phyloP scores from a whole-genome alignment of 2,329 filamentous ascomycete genomes.

The Exophiala xenobiotica region DNA sequence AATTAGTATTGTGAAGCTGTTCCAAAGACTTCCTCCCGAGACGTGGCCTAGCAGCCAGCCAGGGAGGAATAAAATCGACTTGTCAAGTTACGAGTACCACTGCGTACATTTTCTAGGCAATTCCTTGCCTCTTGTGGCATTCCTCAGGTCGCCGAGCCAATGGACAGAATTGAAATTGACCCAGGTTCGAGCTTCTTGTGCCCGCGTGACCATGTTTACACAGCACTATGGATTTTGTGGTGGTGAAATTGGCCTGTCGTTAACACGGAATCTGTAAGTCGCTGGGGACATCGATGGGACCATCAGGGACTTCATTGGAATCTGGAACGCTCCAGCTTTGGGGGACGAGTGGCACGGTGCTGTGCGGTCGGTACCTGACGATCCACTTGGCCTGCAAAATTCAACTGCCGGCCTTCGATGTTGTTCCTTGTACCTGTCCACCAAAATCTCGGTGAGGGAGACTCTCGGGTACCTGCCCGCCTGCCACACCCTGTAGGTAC shows the following conservation, averaged over 20 bases:
- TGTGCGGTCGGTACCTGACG: constrained; percentile 6
- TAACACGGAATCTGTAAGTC: no score
- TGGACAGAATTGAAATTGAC: no score
- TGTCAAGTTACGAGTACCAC: neutral
- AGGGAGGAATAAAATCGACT: neutral
- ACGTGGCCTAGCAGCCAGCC: neutral
- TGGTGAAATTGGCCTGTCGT: neutral
- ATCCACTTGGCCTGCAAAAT: constrained; percentile 3
- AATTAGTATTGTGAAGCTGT: neutral
- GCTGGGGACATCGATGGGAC: no score
- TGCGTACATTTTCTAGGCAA: no score
- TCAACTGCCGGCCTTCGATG: neutral
- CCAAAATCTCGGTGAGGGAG: constrained; percentile 1
- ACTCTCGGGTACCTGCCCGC: neutral
- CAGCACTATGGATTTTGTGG: neutral
- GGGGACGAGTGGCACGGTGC: no score
- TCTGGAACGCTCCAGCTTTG: constrained; percentile 4
- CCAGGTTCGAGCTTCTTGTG: neutral
- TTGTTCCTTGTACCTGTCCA: neutral
- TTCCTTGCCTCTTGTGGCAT: no score
- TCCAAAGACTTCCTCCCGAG: neutral
- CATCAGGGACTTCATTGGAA: no score
- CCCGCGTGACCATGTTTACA: neutral
- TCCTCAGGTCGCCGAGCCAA: no score
- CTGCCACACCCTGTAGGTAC: no score